Percentiles rank a stretch among this genome's conserved stretches.
Evolutionary conservation across 2,329 filamentous ascomycete species (phyloP).

Genomic region (Colletotrichum cuscutae): DNA sequence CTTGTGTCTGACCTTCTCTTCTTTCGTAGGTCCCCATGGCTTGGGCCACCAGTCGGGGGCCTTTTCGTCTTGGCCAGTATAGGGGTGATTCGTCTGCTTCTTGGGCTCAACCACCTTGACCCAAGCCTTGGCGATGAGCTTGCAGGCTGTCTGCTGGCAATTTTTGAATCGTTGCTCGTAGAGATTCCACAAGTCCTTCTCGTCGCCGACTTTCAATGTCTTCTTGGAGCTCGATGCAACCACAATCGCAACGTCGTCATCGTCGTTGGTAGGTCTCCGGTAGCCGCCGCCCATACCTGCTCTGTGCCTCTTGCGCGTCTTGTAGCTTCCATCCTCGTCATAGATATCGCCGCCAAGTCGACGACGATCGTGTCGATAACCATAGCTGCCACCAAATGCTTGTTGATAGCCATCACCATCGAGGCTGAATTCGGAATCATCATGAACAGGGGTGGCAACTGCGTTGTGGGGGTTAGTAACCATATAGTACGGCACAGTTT

Average conservation of each 20-base stretch:
- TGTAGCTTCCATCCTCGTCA: slow-evolving; percentile 43
- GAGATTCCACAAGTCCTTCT: slow-evolving; percentile 65
- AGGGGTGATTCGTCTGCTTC: slow-evolving; percentile 80
- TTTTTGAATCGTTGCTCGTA: slow-evolving; percentile 71
- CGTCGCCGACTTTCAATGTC: slow-evolving; percentile 63
- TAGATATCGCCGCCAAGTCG: slow-evolving; percentile 41
- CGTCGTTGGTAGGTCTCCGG: slow-evolving; percentile 51
- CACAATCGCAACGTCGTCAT: slow-evolving; percentile 55
- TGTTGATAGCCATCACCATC: slow-evolving; percentile 37
- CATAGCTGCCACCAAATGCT: slow-evolving; percentile 35
- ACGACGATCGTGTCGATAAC: slow-evolving; percentile 40
- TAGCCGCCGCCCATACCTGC: slow-evolving; percentile 32
- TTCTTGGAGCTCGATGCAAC: slow-evolving; percentile 50
- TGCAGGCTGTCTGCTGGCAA: slow-evolving; percentile 77
- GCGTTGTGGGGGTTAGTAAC: slow-evolving; percentile 10
- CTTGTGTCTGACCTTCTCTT: slow-evolving; percentile 71
- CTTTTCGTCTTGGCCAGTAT: slow-evolving; percentile 72
- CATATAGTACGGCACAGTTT: neutral
- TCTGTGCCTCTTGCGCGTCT: slow-evolving; percentile 50
- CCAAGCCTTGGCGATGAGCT: slow-evolving; percentile 79
- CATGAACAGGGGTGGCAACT: slow-evolving; percentile 47
- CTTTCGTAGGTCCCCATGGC: slow-evolving; percentile 59
- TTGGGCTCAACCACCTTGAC: slow-evolving; percentile 81
- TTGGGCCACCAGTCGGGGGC: slow-evolving; percentile 76
- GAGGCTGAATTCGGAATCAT: slow-evolving; percentile 40